phyloP scores from a whole-genome alignment of 1,284 basidiomycete genomes.

The Ustilago hordei region DNA sequence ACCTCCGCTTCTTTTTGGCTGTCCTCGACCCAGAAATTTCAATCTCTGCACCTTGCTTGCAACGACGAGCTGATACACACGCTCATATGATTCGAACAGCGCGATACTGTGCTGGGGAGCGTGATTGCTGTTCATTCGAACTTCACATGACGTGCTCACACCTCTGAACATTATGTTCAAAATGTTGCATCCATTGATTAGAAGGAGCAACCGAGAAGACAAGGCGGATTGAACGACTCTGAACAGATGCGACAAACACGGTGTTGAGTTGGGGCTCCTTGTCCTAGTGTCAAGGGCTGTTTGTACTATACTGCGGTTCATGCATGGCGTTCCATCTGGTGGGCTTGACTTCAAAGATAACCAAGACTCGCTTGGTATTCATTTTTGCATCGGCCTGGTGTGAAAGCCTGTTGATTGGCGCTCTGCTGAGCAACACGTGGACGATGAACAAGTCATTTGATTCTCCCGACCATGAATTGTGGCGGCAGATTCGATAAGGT shows the following conservation, averaged over 20 bases:
- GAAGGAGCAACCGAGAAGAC: background rate
- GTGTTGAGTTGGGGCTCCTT: background rate
- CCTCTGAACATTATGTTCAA: background rate
- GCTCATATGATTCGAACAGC: background rate
- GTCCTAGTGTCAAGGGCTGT: background rate
- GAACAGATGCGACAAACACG: background rate
- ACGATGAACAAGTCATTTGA: background rate
- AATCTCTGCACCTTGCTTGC: background rate
- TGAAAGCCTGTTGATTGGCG: background rate
- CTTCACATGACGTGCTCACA: background rate
- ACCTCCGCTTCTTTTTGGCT: slow-evolving; percentile 12
- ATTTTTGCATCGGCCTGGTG: background rate
- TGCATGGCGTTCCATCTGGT: background rate
- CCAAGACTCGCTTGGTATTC: no score
- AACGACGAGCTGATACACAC: background rate
- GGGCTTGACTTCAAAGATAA: background rate
- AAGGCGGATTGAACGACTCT: background rate
- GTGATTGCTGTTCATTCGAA: background rate
- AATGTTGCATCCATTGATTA: background rate
- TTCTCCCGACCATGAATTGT: no score
- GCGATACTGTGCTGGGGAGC: background rate
- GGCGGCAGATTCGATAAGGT: no score
- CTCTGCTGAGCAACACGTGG: background rate
- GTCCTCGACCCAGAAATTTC: background rate
- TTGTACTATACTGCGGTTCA: background rate